Conservation (phyloP, 768 basidiomycete genomes). For the Phlebiopsis gigantea region DNA sequence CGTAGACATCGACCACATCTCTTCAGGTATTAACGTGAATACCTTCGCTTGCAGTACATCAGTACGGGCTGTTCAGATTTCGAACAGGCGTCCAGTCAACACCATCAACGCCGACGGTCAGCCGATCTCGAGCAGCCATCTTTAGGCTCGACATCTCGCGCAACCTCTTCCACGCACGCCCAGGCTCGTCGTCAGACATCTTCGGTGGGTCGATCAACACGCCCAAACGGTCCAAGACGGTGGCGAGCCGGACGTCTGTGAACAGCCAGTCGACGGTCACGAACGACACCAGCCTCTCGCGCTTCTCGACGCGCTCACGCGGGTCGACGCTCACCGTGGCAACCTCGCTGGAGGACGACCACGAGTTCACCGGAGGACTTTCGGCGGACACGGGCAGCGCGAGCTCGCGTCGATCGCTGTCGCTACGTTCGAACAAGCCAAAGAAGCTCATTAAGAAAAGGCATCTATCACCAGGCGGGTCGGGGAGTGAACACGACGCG, state of each 20-base stretch:
- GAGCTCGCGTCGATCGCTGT: slow-evolving; percentile 25
- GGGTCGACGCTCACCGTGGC: slow-evolving; percentile 66
- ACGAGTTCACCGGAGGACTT: background rate
- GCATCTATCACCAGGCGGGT: slow-evolving; percentile 37
- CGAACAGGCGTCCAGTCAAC: slow-evolving; percentile 67
- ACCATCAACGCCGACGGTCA: slow-evolving; percentile 83
- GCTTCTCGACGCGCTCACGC: slow-evolving; percentile 64
- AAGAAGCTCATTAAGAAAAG: slow-evolving; percentile 41
- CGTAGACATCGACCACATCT: slow-evolving; percentile 24
- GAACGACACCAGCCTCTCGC: slow-evolving; percentile 60
- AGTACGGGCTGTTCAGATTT: slow-evolving; percentile 87
- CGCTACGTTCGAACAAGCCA: slow-evolving; percentile 30
- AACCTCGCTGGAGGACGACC: slow-evolving; percentile 56
- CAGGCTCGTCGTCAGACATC: slow-evolving; percentile 51
- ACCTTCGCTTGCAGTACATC: slow-evolving; percentile 54
- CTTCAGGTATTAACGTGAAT: background rate
- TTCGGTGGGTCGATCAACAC: slow-evolving; percentile 70
- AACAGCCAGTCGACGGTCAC: slow-evolving; percentile 69
- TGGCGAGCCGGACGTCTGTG: slow-evolving; percentile 63
- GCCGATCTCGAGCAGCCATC: slow-evolving; percentile 73
- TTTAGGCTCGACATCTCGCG: slow-evolving; percentile 89
- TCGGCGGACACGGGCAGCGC: slow-evolving; percentile 27
- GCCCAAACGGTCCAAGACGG: slow-evolving; percentile 64
- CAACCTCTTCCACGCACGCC: slow-evolving; percentile 73
- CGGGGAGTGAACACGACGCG: slow-evolving; percentile 25